Evolutionary conservation across 768 basidiomycete genomes (phyloP).

Genomic region (Macrolepiota dolichaula): DNA sequence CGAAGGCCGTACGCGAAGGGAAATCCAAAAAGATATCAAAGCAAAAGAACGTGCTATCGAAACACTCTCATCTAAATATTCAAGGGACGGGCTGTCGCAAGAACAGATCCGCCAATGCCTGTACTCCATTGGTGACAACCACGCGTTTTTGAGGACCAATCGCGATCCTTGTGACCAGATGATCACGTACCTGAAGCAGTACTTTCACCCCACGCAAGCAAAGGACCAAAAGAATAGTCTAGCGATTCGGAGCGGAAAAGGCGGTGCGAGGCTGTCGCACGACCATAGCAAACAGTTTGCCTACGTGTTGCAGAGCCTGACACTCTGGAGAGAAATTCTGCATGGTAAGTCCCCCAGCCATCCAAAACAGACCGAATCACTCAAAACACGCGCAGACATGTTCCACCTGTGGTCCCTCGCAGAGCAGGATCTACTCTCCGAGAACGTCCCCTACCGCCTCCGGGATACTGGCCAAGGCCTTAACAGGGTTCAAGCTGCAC

Average conservation of each 20-base stretch:
- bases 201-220: slow-evolving; percentile 73
- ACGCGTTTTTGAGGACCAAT: slow-evolving; percentile 82
- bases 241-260: slow-evolving; percentile 78
- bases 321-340: slow-evolving; percentile 82
- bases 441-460: slow-evolving; percentile 70
- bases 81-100: slow-evolving; percentile 52
- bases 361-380: background rate
- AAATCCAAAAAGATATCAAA: slow-evolving; percentile 84
- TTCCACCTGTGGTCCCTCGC: slow-evolving; percentile 83
- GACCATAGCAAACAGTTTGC: slow-evolving; percentile 84
- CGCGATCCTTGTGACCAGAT: slow-evolving; percentile 87
- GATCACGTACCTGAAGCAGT: slow-evolving; percentile 71
- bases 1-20: slow-evolving; percentile 66
- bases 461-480: slow-evolving; percentile 90
- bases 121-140: slow-evolving; percentile 88
- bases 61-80: slow-evolving; percentile 61
- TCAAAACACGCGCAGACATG: slow-evolving; percentile 54
- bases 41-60: slow-evolving; percentile 85
- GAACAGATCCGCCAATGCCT: slow-evolving; percentile 75
- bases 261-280: slow-evolving; percentile 78
- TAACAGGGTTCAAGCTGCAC: slow-evolving; percentile 83
- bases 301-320: slow-evolving; percentile 83
- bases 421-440: slow-evolving; percentile 78
- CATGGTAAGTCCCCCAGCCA: slow-evolving; percentile 49
- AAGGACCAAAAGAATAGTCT: slow-evolving; percentile 64